Evolutionary conservation across 2,329 filamentous ascomycete species (phyloP).

Genomic region (Ampelomyces quisqualis): DNA sequence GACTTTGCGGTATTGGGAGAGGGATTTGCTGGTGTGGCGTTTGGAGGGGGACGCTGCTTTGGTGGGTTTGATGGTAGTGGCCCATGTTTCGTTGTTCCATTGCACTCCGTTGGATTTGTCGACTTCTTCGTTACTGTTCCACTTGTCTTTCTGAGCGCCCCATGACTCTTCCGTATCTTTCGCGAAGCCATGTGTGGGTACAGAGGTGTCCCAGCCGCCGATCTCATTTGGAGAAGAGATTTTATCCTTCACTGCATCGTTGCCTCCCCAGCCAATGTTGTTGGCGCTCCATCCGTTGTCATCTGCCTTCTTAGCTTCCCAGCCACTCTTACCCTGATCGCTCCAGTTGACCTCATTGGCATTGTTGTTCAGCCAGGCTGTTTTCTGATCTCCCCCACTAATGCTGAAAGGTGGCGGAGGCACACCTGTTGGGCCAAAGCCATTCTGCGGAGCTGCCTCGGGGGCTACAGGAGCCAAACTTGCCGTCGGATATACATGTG

Average conservation of each 20-base stretch:
- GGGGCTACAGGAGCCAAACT: too few relatives aligned
- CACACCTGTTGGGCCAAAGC: too few relatives aligned
- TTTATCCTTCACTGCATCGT: too few relatives aligned
- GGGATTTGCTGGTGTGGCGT: constrained; percentile 16
- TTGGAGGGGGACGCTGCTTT: background rate
- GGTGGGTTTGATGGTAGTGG: background rate
- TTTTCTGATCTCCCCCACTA: background rate
- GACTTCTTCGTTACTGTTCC: constrained; percentile 2
- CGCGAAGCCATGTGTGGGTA: too few relatives aligned
- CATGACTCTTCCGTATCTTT: background rate
- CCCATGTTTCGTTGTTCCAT: background rate
- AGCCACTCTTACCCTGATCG: background rate
- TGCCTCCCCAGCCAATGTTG: background rate
- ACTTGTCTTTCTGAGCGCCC: background rate
- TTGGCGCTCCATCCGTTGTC: background rate
- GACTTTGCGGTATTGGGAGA: constrained; percentile 13
- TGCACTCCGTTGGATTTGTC: background rate
- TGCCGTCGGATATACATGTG: too few relatives aligned
- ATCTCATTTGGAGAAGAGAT: too few relatives aligned
- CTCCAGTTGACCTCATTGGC: background rate
- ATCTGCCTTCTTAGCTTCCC: background rate
- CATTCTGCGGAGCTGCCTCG: too few relatives aligned
- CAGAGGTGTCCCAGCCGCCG: background rate
- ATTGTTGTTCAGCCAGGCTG: background rate
- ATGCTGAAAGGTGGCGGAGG: constrained; percentile 11